Evolutionary conservation across 805 yeast species (phyloP).

Genomic region (Metschnikowia continentalis): DNA sequence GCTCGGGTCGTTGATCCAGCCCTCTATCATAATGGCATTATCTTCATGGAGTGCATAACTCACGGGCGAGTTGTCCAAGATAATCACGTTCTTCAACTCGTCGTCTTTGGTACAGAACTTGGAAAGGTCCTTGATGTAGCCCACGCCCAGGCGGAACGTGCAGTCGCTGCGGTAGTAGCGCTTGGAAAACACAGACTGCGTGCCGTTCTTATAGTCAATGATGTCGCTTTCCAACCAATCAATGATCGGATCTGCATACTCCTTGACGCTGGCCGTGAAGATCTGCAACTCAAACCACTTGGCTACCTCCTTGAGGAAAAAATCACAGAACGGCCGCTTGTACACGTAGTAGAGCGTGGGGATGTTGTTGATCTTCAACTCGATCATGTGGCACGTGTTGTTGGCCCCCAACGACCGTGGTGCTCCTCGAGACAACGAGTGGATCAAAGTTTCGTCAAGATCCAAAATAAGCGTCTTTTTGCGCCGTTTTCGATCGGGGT

Average conservation of each 20-base stretch:
- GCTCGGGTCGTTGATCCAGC: constrained; percentile 96
- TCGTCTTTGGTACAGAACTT: constrained; percentile 54
- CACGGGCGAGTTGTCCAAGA: constrained; percentile 90
- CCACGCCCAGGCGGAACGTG: constrained; percentile 69
- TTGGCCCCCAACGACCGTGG: constrained; percentile 39
- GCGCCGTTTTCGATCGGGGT: constrained; percentile 32
- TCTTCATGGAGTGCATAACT: constrained; percentile 79
- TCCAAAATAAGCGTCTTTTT: constrained; percentile 79
- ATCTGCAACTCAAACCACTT: constrained; percentile 87
- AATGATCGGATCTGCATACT: constrained; percentile 95
- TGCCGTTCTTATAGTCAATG: constrained; percentile 17
- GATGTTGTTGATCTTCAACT: constrained; percentile 63
- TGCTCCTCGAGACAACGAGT: constrained; percentile 72
- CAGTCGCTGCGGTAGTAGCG: constrained; percentile 81
- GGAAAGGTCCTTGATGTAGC: constrained; percentile 60
- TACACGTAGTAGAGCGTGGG: constrained; percentile 86
- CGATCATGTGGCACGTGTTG: constrained; percentile 61
- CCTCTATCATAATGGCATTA: constrained; percentile 91
- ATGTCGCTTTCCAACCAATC: constrained; percentile 78
- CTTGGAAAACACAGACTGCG: constrained; percentile 39
- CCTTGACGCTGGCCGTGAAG: constrained; percentile 91
- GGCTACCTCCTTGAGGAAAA: constrained; percentile 70
- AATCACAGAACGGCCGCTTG: constrained; percentile 88
- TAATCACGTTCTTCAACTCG: constrained; percentile 65
- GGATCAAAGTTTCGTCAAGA: constrained; percentile 91